phyloP scores from a whole-genome alignment of 495 filamentous ascomycete species.

The Cercophora newfieldiana region DNA sequence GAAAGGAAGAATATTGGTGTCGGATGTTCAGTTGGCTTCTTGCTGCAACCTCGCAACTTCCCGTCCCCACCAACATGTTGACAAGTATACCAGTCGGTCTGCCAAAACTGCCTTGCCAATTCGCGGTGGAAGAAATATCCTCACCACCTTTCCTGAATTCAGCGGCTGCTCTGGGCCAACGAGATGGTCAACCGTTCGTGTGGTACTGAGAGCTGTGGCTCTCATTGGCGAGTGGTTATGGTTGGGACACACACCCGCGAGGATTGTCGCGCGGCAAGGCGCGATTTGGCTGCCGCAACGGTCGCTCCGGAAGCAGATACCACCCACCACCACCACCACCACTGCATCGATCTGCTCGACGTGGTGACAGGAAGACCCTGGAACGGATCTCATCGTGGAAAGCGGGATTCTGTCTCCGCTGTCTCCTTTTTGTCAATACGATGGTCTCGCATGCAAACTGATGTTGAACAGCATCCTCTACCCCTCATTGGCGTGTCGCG shows the following conservation, averaged over 20 bases:
- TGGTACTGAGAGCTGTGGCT: neutral
- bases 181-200: neutral
- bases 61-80: neutral
- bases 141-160: neutral
- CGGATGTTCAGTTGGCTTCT: neutral
- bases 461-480: neutral
- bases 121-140: neutral
- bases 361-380: neutral
- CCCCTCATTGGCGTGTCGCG: neutral
- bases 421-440: neutral
- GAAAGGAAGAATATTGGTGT: neutral
- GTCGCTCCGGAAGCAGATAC: neutral
- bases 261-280: slow-evolving; percentile 3
- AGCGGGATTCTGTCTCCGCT: neutral
- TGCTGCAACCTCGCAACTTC: neutral
- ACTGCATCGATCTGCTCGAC: neutral
- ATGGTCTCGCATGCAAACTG: neutral
- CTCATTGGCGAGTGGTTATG: neutral
- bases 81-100: neutral
- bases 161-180: slow-evolving; percentile 7
- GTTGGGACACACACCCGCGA: neutral
- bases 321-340: neutral
- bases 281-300: neutral
- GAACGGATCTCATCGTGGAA: neutral
- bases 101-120: neutral